Evolutionary conservation across 2,329 filamentous ascomycete species (phyloP).

Genomic region (Camptophora hylomeconis): DNA sequence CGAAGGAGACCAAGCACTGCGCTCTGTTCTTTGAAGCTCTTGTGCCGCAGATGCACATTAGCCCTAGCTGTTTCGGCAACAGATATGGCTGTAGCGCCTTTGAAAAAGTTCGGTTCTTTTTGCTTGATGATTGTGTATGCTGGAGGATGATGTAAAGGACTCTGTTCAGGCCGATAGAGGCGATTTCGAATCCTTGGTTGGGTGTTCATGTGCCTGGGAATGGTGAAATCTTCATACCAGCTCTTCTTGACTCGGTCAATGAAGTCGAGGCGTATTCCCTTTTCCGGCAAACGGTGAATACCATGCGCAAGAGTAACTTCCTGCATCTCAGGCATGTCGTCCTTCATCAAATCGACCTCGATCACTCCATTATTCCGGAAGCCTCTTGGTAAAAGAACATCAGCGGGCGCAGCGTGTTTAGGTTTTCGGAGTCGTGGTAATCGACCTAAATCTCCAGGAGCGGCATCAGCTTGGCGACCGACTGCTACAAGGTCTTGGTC

Average conservation of each 20-base stretch:
- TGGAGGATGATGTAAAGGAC: slow-evolving; percentile 9
- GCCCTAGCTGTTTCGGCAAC: slow-evolving; percentile 15
- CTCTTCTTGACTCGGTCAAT: slow-evolving; percentile 46
- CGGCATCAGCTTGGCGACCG: slow-evolving; percentile 30
- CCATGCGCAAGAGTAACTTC: too few species aligned
- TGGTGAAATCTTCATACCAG: slow-evolving; percentile 20
- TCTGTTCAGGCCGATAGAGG: slow-evolving; percentile 9
- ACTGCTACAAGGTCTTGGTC: slow-evolving; percentile 57
- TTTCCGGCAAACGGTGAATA: slow-evolving; percentile 49
- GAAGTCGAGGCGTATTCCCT: slow-evolving; percentile 59
- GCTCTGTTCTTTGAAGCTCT: slow-evolving; percentile 16
- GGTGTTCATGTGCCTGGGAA: slow-evolving; percentile 8
- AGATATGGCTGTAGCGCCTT: slow-evolving; percentile 12
- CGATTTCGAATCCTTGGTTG: slow-evolving; percentile 6
- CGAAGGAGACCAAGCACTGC: slow-evolving; percentile 11
- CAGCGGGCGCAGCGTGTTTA: slow-evolving; percentile 32
- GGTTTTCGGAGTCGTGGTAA: slow-evolving; percentile 36
- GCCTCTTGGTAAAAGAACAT: slow-evolving; percentile 37
- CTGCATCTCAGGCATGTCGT: too few species aligned
- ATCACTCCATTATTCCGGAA: slow-evolving; percentile 59
- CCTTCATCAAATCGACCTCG: slow-evolving; percentile 54
- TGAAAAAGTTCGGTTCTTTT: slow-evolving; percentile 19
- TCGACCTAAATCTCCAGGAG: slow-evolving; percentile 18
- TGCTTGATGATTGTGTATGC: slow-evolving; percentile 18
- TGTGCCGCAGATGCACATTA: slow-evolving; percentile 11